Evolutionary conservation across 306 rosid species (phyloP).

Genomic region (Hylodesmum podocarpum): DNA sequence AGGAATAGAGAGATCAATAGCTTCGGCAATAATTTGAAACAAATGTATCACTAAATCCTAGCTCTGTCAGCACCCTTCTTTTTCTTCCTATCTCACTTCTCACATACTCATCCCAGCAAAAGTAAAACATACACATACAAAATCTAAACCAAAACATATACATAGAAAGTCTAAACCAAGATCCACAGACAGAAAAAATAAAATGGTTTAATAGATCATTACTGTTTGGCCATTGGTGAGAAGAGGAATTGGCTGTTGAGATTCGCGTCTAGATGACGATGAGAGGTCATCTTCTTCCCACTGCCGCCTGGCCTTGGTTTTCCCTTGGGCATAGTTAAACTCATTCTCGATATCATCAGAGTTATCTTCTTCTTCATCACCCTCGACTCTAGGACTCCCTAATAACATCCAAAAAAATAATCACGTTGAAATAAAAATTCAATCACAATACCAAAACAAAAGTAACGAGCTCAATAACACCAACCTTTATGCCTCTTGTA

Average conservation of each 20-base stretch:
- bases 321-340: constrained; percentile 61
- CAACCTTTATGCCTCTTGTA: constrained; percentile 90
- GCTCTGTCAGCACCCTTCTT: background rate
- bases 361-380: constrained; percentile 94
- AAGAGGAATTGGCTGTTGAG: constrained; percentile 88
- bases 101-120: background rate
- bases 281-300: constrained; percentile 92
- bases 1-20: constrained; percentile 1
- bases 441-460: background rate
- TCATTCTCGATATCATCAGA: constrained; percentile 91
- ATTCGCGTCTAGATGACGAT: constrained; percentile 81
- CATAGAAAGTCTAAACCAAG: constrained; percentile 1
- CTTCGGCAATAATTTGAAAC: background rate
- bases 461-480: constrained; percentile 6
- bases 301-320: constrained; percentile 56
- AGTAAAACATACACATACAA: background rate
- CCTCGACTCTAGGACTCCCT: constrained; percentile 98
- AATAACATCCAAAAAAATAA: constrained; percentile 36
- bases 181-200: background rate
- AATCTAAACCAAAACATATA: constrained; percentile 12
- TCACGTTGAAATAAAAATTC: constrained; percentile 1
- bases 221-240: constrained; percentile 84
- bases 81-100: background rate
- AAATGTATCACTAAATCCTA: background rate
- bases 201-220: constrained; percentile 28